Conservation (phyloP, 257 asterid species). For the Nicotiana tabacum region DNA sequence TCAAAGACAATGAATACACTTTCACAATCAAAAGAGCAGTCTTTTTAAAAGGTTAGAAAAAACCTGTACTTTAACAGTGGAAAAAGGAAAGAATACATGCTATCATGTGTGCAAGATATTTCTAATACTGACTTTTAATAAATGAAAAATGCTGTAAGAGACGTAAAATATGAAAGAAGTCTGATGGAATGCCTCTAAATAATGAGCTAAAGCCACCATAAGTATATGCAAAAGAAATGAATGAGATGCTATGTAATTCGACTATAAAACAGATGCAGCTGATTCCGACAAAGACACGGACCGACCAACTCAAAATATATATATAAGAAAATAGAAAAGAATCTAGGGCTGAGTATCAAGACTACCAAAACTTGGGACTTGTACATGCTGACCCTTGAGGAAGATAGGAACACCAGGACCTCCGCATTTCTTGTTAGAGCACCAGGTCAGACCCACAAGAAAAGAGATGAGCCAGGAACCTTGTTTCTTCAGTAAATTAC, state of each 20-base stretch:
- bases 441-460: conserved; percentile 21
- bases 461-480: conserved; percentile 16
- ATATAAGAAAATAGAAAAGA: conserved; percentile 3
- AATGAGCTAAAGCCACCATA: conserved; percentile 13
- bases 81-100: not conserved
- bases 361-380: conserved; percentile 16
- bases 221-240: conserved; percentile 29
- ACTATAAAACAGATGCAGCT: conserved; percentile 20
- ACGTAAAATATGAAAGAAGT: conserved; percentile 21
- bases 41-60: conserved; percentile 3
- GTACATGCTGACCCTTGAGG: not conserved
- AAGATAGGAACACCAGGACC: conserved; percentile 25
- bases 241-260: conserved; percentile 41
- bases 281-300: conserved; percentile 41
- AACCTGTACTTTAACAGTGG: not conserved
- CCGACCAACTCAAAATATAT: conserved; percentile 22
- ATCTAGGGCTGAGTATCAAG: conserved; percentile 24
- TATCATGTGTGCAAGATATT: conserved; percentile 16
- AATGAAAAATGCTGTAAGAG: not conserved
- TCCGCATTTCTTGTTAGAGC: conserved; percentile 23
- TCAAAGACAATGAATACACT: not conserved
- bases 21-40: not conserved
- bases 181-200: conserved; percentile 21
- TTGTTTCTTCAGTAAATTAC: conserved; percentile 20
- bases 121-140: not conserved